phyloP scores from a whole-genome alignment of 2,329 filamentous ascomycete species.

The Hypomyces perniciosus region DNA sequence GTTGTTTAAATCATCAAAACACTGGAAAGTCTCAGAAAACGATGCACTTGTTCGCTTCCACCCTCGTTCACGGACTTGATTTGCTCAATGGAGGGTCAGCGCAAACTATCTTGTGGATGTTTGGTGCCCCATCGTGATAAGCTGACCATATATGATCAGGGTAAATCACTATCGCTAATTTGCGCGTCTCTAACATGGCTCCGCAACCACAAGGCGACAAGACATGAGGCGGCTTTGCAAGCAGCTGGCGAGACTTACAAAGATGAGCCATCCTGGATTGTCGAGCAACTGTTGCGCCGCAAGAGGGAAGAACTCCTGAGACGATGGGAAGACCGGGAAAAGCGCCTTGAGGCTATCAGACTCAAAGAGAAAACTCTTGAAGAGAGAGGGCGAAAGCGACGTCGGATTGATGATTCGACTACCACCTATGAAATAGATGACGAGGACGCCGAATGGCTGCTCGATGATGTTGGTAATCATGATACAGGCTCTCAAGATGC shows the following conservation, averaged over 20 bases:
- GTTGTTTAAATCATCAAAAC: too few relatives aligned
- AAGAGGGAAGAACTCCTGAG: slow-evolving; percentile 61
- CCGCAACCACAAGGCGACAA: slow-evolving; percentile 65
- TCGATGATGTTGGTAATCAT: slow-evolving; percentile 62
- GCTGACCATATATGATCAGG: slow-evolving; percentile 37
- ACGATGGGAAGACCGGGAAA: slow-evolving; percentile 67
- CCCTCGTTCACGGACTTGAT: too few relatives aligned
- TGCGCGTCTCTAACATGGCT: slow-evolving; percentile 88
- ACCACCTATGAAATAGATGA: slow-evolving; percentile 28
- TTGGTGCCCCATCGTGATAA: neutral
- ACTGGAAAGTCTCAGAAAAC: neutral
- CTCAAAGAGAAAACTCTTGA: slow-evolving; percentile 56
- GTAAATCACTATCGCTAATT: slow-evolving; percentile 88
- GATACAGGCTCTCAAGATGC: slow-evolving; percentile 30
- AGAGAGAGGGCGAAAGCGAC: slow-evolving; percentile 41
- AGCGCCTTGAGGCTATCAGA: slow-evolving; percentile 59
- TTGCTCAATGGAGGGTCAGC: too few relatives aligned
- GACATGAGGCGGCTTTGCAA: slow-evolving; percentile 48
- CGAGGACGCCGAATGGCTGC: slow-evolving; percentile 64
- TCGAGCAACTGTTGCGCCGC: slow-evolving; percentile 67
- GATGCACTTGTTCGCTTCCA: too few relatives aligned
- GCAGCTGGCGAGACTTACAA: slow-evolving; percentile 39
- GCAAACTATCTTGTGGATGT: too few relatives aligned
- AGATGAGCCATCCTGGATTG: slow-evolving; percentile 79
- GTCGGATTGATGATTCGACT: slow-evolving; percentile 35